Evolutionary conservation across 345 rosid species (phyloP).

Genomic region (Citrus sinensis): DNA sequence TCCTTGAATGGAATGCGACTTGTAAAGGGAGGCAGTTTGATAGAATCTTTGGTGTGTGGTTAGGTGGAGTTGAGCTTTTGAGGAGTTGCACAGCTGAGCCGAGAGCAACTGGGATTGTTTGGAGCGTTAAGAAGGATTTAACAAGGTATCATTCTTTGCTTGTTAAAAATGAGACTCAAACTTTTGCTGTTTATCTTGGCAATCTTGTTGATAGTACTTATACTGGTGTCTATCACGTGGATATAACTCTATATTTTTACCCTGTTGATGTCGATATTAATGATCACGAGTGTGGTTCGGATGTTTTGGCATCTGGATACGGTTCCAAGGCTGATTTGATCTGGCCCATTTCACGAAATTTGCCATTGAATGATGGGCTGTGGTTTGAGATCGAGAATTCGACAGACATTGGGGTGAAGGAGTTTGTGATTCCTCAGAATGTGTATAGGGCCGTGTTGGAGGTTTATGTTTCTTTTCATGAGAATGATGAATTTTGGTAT

Average conservation of each 20-base stretch:
- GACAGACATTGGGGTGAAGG: conserved; percentile 37
- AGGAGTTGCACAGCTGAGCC: conserved; percentile 98
- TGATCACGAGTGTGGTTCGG: not conserved
- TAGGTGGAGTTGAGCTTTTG: conserved; percentile 84
- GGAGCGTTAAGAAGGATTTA: conserved; percentile 78
- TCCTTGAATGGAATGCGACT: conserved; percentile 79
- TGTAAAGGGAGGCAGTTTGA: conserved; percentile 78
- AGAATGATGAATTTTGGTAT: conserved; percentile 91
- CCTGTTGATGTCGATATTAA: conserved; percentile 29
- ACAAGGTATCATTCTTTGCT: conserved; percentile 78
- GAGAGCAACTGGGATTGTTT: conserved; percentile 54
- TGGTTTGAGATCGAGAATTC: conserved; percentile 77
- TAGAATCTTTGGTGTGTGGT: conserved; percentile 87
- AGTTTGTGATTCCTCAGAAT: conserved; percentile 63
- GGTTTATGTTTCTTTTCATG: conserved; percentile 89
- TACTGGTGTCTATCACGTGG: conserved; percentile 81
- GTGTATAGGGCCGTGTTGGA: conserved; percentile 86
- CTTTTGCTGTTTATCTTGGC: conserved; percentile 64
- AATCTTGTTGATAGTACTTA: conserved; percentile 59
- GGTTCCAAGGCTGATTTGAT: conserved; percentile 66
- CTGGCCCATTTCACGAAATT: conserved; percentile 64
- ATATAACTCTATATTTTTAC: conserved; percentile 61
- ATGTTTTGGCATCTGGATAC: conserved; percentile 21
- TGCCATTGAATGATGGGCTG: conserved; percentile 71
- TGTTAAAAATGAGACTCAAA: conserved; percentile 47